These are phyloP conservation scores for Macrophomina phaseolina DNA, from an alignment of 2,329 filamentous ascomycete genomes.

Conservation along the genomic window DNA sequence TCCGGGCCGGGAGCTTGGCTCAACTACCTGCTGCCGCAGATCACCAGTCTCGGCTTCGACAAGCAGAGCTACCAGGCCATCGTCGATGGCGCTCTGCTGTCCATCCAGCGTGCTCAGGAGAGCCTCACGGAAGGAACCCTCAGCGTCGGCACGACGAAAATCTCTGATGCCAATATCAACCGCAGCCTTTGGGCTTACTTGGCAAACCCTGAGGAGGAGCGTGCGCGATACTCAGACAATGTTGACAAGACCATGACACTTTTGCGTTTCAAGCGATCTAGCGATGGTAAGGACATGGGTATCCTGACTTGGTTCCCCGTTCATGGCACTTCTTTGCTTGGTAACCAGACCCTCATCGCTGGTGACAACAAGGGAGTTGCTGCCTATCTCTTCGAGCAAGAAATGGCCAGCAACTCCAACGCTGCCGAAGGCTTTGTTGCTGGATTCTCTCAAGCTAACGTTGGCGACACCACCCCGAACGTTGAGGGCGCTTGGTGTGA, in stretches of 20 bases:
- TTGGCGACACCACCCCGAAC: slow-evolving; percentile 91
- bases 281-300: slow-evolving; percentile 77
- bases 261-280: slow-evolving; percentile 75
- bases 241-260: slow-evolving; percentile 82
- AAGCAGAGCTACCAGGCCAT: slow-evolving; percentile 88
- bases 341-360: slow-evolving; percentile 88
- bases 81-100: slow-evolving; percentile 81
- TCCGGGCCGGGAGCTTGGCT: slow-evolving; percentile 90
- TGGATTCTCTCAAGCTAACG: slow-evolving; percentile 89
- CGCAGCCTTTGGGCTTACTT: slow-evolving; percentile 87
- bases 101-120: slow-evolving; percentile 81
- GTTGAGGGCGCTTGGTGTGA: slow-evolving; percentile 88
- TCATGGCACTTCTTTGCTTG: slow-evolving; percentile 88
- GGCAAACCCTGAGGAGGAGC: slow-evolving; percentile 79
- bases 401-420: slow-evolving; percentile 55
- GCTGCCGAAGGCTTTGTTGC: slow-evolving; percentile 77
- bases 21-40: slow-evolving; percentile 91
- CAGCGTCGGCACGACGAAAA: slow-evolving; percentile 70
- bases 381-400: slow-evolving; percentile 81
- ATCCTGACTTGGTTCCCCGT: slow-evolving; percentile 90
- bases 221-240: slow-evolving; percentile 68
- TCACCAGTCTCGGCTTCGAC: slow-evolving; percentile 85
- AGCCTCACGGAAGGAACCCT: slow-evolving; percentile 72
- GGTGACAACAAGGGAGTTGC: slow-evolving; percentile 98
- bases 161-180: slow-evolving; percentile 83